A percentile compares a stretch with the other conserved stretches of the same genome.
Conservation (phyloP, 75 land plant genomes). For the Adiantum capillusveneris region DNA sequence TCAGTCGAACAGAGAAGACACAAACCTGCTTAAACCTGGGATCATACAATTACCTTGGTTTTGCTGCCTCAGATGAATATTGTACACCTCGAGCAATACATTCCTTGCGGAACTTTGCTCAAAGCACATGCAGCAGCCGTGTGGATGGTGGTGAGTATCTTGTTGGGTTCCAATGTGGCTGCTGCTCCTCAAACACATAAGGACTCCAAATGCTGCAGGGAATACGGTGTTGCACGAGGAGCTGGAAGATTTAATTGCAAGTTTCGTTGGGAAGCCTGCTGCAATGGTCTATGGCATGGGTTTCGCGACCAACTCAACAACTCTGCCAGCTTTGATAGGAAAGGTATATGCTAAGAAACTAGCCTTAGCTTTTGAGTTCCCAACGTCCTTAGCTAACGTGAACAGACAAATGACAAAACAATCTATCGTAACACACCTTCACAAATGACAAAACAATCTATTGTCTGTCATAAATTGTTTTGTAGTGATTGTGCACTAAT, state of each 20-base stretch:
- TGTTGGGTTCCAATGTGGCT: no score
- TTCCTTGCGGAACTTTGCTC: slow-evolving; percentile 54
- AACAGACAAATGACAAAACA: no score
- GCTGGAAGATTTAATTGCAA: slow-evolving; percentile 69
- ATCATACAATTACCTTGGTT: slow-evolving; percentile 95
- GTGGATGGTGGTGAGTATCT: slow-evolving; percentile 71
- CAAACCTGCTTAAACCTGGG: slow-evolving; percentile 80
- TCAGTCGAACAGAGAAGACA: slow-evolving; percentile 64
- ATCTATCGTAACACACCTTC: no score
- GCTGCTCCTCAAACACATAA: no score
- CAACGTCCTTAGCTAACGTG: no score
- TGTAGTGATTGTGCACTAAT: no score
- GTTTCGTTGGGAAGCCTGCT: slow-evolving; percentile 87
- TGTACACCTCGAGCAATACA: slow-evolving; percentile 92
- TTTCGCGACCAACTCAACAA: slow-evolving; percentile 87
- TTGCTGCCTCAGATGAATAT: slow-evolving; percentile 95
- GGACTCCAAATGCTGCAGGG: slow-evolving; percentile 21
- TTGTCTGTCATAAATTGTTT: no score
- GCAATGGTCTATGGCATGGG: slow-evolving; percentile 96
- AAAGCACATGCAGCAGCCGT: slow-evolving; percentile 86
- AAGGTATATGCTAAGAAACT: slow-evolving; percentile 28
- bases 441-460: no score
- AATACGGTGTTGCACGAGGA: slow-evolving; percentile 69
- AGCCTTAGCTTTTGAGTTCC: no score
- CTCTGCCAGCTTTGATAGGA: slow-evolving; percentile 71